Conservation (phyloP, 257 asterid species). For the Eustoma russellianum region DNA sequence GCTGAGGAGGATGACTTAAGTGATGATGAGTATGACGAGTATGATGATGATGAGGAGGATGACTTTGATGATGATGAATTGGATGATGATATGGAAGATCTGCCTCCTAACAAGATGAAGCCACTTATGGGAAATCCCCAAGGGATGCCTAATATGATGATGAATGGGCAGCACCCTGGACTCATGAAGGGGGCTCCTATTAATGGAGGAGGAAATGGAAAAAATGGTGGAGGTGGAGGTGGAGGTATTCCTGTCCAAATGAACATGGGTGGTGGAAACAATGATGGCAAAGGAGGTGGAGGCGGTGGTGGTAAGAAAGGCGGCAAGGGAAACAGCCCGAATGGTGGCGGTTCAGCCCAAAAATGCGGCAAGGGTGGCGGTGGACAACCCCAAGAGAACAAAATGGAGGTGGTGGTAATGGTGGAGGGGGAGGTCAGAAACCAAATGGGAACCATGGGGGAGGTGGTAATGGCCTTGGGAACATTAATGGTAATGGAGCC, state of each 20-base stretch:
- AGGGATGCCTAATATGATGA: constrained; percentile 41
- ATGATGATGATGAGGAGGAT: constrained; percentile 22
- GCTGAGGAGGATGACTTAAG: constrained; percentile 41
- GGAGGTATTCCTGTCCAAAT: constrained; percentile 38
- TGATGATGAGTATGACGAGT: constrained; percentile 39
- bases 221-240: constrained; percentile 23
- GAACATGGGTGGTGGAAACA: constrained; percentile 32
- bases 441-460: too few relatives aligned
- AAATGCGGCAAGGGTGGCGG: constrained; percentile 49
- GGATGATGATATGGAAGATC: constrained; percentile 41
- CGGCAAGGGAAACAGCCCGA: constrained; percentile 37
- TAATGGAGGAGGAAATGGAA: constrained; percentile 16
- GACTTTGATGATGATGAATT: constrained; percentile 12
- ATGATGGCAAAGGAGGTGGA: too few relatives aligned
- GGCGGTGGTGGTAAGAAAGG: constrained; percentile 26
- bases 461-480: constrained; percentile 19
- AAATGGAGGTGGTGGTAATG: constrained; percentile 5
- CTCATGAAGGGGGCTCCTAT: constrained; percentile 19
- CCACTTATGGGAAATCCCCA: constrained; percentile 22
- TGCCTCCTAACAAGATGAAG: too few relatives aligned
- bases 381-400: constrained; percentile 29
- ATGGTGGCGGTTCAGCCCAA: constrained; percentile 8
- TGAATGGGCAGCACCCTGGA: constrained; percentile 28
- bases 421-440: constrained; percentile 14
- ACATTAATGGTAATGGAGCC: constrained; percentile 11